Conservation (phyloP, 169 alveolate species). For the Cryptosporidium meleagridis region DNA sequence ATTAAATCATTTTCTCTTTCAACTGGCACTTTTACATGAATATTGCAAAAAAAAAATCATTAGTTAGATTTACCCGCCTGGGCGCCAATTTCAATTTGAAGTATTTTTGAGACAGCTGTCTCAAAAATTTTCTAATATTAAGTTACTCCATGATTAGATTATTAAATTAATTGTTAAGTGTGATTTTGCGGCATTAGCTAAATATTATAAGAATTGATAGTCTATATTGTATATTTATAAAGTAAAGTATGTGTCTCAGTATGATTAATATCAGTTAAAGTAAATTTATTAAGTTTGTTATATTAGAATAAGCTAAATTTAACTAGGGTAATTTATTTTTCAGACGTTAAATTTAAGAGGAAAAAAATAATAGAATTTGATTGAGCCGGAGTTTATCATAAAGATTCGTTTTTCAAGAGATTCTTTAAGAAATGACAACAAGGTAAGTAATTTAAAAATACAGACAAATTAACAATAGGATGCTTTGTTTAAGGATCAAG, state of each 20-base stretch:
- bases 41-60: not conserved
- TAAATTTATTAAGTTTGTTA: not conserved
- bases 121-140: not conserved
- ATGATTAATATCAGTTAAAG: not conserved
- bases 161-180: not conserved
- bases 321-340: not conserved
- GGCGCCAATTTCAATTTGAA: not conserved
- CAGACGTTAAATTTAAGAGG: not conserved
- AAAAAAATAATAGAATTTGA: not conserved
- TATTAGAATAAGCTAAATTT: not conserved
- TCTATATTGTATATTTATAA: not conserved
- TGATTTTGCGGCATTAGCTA: not conserved
- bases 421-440: constrained; percentile 57
- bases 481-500: not conserved
- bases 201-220: not conserved
- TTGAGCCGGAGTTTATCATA: not conserved
- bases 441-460: constrained; percentile 26
- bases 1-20: too few species aligned
- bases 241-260: constrained; percentile 17
- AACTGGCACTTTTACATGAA: not conserved
- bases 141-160: not conserved
- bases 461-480: not conserved
- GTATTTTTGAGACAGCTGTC: constrained; percentile 35
- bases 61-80: not conserved
- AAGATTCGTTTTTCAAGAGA: constrained; percentile 9